These are phyloP conservation scores for Tubosaeta brunneosetosa DNA, from an alignment of 768 basidiomycete genomes.

Conservation along the genomic window DNA sequence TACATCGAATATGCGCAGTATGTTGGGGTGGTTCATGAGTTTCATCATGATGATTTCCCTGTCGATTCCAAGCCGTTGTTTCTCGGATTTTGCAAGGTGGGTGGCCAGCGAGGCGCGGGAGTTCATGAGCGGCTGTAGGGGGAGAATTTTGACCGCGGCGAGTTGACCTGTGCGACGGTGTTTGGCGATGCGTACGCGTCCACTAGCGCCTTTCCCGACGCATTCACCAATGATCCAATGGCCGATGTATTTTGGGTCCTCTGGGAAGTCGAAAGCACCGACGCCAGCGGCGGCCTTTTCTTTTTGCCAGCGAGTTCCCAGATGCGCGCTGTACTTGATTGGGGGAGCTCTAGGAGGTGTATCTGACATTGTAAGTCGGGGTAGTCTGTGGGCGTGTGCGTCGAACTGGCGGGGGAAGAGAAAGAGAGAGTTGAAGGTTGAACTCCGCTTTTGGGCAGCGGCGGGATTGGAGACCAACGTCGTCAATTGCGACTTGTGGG, in stretches of 20 bases:
- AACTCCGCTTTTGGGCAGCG: slow-evolving; percentile 5
- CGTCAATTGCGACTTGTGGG: not conserved
- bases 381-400: slow-evolving; percentile 11
- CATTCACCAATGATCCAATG: slow-evolving; percentile 94
- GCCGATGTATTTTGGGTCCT: slow-evolving; percentile 82
- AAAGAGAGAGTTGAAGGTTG: not conserved
- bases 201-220: slow-evolving; percentile 90
- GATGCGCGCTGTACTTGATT: slow-evolving; percentile 62
- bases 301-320: slow-evolving; percentile 83
- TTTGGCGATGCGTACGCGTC: slow-evolving; percentile 90
- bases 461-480: not conserved
- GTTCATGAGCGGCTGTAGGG: slow-evolving; percentile 70
- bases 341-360: slow-evolving; percentile 69
- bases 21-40: slow-evolving; percentile 96
- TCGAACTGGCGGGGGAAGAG: slow-evolving; percentile 8
- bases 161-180: slow-evolving; percentile 84
- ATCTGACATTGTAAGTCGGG: slow-evolving; percentile 27
- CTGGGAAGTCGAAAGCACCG: slow-evolving; percentile 72
- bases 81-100: slow-evolving; percentile 69
- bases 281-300: slow-evolving; percentile 79
- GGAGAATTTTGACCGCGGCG: slow-evolving; percentile 94
- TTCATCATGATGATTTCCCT: slow-evolving; percentile 99
- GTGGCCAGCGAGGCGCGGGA: slow-evolving; percentile 66
- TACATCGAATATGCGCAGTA: slow-evolving; percentile 92
- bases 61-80: slow-evolving; percentile 82